These are phyloP conservation scores for Rhodotorula glutinis DNA, from an alignment of 1,284 basidiomycete genomes.

Conservation along the genomic window DNA sequence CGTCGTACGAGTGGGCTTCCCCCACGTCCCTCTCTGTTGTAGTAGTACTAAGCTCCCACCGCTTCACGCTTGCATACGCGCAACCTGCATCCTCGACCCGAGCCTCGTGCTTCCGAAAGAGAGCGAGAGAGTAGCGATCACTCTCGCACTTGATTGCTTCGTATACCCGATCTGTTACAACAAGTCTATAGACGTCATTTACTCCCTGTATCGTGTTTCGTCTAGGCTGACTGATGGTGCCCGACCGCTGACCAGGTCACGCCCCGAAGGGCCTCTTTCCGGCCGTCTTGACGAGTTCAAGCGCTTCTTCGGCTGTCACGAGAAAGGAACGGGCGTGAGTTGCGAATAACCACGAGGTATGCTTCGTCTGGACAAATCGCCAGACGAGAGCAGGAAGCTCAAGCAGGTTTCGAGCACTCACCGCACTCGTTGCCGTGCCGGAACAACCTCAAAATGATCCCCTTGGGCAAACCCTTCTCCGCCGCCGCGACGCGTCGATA, in stretches of 20 bases:
- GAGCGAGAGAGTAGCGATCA: no score
- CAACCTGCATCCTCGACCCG: no score
- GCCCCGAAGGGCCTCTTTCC: neutral
- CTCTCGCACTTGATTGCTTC: no score
- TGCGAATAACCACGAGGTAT: neutral
- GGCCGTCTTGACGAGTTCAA: constrained; percentile 7
- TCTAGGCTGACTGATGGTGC: neutral
- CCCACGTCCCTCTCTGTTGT: no score
- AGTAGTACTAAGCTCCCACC: no score
- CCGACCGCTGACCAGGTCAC: neutral
- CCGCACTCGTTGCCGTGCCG: constrained; percentile 36
- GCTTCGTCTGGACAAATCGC: no score
- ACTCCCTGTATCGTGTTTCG: neutral
- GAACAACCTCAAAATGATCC: constrained; percentile 36
- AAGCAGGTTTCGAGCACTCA: neutral
- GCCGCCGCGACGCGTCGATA: constrained; percentile 31
- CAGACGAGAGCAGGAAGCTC: neutral
- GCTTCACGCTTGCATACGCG: no score
- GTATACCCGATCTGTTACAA: neutral
- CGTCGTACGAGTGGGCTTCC: no score
- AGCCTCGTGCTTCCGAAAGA: no score
- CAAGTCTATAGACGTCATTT: neutral
- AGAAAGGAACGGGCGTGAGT: neutral
- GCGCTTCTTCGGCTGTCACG: constrained; percentile 7
- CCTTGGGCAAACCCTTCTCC: constrained; percentile 28